Conservation (phyloP, 2,329 filamentous ascomycete genomes). For the Chrysoporthe austroafricana region DNA sequence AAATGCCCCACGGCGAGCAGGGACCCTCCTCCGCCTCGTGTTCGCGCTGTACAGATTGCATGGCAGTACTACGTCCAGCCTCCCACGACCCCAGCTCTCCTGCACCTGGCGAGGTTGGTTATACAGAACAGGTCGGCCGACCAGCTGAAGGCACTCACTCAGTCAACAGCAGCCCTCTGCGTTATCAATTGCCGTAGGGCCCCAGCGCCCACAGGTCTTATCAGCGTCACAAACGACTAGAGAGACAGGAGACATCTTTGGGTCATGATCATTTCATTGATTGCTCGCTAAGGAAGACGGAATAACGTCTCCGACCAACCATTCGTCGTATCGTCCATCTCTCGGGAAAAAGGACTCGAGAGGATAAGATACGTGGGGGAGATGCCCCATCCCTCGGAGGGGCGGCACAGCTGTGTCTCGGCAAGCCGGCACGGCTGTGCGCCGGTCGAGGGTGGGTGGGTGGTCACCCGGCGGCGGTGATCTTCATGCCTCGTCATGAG, state of each 20-base stretch:
- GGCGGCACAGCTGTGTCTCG: background rate
- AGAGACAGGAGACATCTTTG: background rate
- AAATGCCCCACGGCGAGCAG: too few species aligned
- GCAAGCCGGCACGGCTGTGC: background rate
- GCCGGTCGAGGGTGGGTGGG: background rate
- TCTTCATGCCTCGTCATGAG: slow-evolving; percentile 12
- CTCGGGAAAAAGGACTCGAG: background rate
- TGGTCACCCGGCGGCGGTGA: background rate
- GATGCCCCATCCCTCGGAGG: background rate
- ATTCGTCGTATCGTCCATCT: background rate
- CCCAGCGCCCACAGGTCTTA: too few species aligned
- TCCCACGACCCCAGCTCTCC: too few species aligned
- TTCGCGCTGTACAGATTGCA: too few species aligned
- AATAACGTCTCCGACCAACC: background rate
- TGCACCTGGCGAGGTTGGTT: too few species aligned
- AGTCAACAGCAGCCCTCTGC: too few species aligned
- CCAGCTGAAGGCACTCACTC: too few species aligned
- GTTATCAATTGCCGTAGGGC: too few species aligned
- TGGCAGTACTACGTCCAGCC: too few species aligned
- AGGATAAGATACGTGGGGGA: too few species aligned
- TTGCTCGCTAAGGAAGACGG: background rate
- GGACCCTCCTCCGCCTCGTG: too few species aligned
- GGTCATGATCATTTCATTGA: slow-evolving; percentile 10
- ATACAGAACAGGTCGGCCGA: too few species aligned
- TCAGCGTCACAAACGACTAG: background rate